A percentile compares a stretch with the other conserved stretches of the same genome.
Evolutionary conservation across 1,284 basidiomycete genomes (phyloP).

Genomic region (Pseudomicrostroma phylloplanum): DNA sequence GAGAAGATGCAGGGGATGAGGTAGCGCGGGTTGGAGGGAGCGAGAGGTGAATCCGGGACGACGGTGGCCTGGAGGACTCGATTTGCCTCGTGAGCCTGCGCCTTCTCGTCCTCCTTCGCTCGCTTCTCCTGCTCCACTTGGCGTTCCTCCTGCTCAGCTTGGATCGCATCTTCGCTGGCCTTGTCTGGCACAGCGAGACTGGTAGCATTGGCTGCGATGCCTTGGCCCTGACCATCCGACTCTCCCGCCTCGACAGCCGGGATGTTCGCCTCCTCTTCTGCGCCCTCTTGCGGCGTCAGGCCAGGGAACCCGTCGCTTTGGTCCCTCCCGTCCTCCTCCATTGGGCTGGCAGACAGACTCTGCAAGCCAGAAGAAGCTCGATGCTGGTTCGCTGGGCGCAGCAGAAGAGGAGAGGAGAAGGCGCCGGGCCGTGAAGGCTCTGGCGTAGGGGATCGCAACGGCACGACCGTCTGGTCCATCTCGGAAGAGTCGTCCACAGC

Average conservation of each 20-base stretch:
- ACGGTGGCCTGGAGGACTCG: too few relatives aligned
- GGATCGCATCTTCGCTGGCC: too few relatives aligned
- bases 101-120: background rate
- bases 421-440: too few relatives aligned
- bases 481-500: background rate
- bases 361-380: background rate
- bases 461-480: background rate
- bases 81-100: background rate
- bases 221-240: background rate
- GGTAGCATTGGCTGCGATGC: background rate
- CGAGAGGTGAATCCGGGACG: background rate
- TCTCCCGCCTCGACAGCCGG: background rate
- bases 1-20: slow-evolving; percentile 67
- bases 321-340: background rate
- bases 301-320: too few relatives aligned
- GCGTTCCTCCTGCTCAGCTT: too few relatives aligned
- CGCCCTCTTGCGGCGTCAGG: background rate
- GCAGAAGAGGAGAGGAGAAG: too few relatives aligned
- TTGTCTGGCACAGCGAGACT: too few relatives aligned
- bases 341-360: background rate
- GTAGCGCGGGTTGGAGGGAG: background rate
- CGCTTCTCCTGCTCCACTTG: too few relatives aligned
- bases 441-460: too few relatives aligned
- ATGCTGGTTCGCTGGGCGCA: background rate
- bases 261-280: background rate